Evolutionary conservation across 1,284 basidiomycete genomes (phyloP).

Genomic region (Cutaneotrichosporon sp.): DNA sequence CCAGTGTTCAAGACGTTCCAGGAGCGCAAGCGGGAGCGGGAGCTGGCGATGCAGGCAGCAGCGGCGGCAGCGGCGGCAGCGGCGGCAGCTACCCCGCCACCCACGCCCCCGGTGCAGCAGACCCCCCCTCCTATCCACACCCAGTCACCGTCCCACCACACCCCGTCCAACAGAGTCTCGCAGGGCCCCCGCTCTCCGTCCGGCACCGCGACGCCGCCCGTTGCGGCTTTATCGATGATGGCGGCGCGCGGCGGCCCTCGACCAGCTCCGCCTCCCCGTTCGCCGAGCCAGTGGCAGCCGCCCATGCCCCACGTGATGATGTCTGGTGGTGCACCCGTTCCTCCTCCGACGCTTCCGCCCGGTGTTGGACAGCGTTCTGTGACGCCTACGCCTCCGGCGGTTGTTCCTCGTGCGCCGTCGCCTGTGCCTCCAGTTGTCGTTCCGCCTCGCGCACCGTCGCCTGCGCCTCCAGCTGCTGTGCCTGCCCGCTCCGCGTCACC

Average conservation of each 20-base stretch:
- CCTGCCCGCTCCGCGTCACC: no score
- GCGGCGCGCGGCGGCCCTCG: not conserved
- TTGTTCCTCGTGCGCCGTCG: no score
- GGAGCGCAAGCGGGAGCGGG: constrained; percentile 40
- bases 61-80: constrained; percentile 1
- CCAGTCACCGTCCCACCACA: not conserved
- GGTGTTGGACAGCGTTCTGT: no score
- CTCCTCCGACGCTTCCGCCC: no score
- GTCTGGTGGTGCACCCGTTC: no score
- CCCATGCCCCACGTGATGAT: no score
- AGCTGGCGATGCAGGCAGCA: constrained; percentile 24
- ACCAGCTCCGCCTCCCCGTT: not conserved
- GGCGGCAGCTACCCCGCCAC: not conserved
- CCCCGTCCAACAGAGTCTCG: not conserved
- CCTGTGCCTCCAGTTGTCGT: no score
- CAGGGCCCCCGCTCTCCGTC: not conserved
- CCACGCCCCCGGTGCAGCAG: not conserved
- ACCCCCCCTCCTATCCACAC: not conserved
- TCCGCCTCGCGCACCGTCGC: no score
- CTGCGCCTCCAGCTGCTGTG: no score
- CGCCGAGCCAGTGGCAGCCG: not conserved
- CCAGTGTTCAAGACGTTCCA: constrained; percentile 47
- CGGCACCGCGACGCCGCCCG: not conserved
- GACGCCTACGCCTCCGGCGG: no score
- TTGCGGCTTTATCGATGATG: constrained; percentile 5